Evolutionary conservation across 176 grass and related monocot genomes (phyloP).

Genomic region (Triticum monococcum): DNA sequence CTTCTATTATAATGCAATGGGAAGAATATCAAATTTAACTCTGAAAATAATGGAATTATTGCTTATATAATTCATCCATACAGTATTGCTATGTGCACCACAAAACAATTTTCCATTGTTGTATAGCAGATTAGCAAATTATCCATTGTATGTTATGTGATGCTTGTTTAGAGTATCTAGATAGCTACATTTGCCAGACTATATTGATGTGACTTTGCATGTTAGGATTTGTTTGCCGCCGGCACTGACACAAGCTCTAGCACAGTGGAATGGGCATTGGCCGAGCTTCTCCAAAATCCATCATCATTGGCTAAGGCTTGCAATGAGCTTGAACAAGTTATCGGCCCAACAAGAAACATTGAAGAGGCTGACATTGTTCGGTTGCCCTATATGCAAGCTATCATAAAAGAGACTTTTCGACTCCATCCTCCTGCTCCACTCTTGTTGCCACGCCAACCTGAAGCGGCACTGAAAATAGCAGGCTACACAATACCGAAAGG

Average conservation of each 20-base stretch:
- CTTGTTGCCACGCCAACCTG: slow-evolving; percentile 24
- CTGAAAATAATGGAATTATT: not conserved
- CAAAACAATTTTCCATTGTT: not conserved
- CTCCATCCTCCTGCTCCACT: slow-evolving; percentile 43
- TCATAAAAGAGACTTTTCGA: slow-evolving; percentile 50
- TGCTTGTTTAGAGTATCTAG: not conserved
- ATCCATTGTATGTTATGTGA: not conserved
- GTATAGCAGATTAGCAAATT: not conserved
- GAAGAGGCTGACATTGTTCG: slow-evolving; percentile 31
- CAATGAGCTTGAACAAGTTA: slow-evolving; percentile 27
- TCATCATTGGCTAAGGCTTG: slow-evolving; percentile 13
- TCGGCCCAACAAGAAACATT: slow-evolving; percentile 18
- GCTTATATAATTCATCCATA: not conserved
- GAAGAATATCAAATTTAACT: not conserved
- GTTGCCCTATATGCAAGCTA: slow-evolving; percentile 47
- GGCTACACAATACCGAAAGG: slow-evolving; percentile 34
- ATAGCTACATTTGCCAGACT: not conserved
- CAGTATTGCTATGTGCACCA: not conserved
- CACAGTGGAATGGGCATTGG: slow-evolving; percentile 53
- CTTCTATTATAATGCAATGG: too few species aligned
- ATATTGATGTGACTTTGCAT: not conserved
- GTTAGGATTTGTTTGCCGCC: slow-evolving; percentile 45
- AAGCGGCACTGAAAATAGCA: not conserved
- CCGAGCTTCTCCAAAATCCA: slow-evolving; percentile 39
- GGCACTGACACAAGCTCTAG: slow-evolving; percentile 46